Conservation (phyloP, 176 grass and related monocot genomes). For the Triticum dicoccoides region DNA sequence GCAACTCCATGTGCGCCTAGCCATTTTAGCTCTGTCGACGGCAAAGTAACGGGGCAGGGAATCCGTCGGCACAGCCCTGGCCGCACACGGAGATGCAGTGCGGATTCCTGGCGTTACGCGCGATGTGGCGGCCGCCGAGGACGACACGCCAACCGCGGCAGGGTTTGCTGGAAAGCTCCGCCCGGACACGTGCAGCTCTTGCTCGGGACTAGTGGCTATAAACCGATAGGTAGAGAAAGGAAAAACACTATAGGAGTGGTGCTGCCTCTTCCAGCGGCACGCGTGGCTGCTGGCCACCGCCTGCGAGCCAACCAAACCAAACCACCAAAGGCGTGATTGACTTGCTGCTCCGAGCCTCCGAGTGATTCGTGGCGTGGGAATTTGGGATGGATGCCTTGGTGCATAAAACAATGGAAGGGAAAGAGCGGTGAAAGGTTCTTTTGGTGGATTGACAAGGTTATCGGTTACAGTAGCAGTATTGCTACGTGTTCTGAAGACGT, state of each 20-base stretch:
- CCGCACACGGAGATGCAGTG: conserved; percentile 7
- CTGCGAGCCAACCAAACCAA: not conserved
- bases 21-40: not conserved
- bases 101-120: not conserved
- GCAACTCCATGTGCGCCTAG: not conserved
- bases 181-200: conserved; percentile 3
- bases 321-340: not conserved
- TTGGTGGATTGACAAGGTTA: not conserved
- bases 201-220: not conserved
- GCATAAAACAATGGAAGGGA: not conserved
- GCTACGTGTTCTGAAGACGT: not conserved
- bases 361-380: not conserved
- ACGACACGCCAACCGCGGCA: not conserved
- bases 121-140: not conserved
- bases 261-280: not conserved
- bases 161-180: conserved; percentile 16
- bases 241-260: not conserved
- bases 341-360: not conserved
- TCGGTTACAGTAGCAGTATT: not conserved
- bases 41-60: not conserved
- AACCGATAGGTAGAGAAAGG: not conserved
- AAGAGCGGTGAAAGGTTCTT: not conserved
- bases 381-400: not conserved
- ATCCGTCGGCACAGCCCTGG: not conserved
- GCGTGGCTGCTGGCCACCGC: not conserved